These are phyloP conservation scores for Capsicum baccatum DNA, from an alignment of 257 asterid species.

Conservation along the genomic window DNA sequence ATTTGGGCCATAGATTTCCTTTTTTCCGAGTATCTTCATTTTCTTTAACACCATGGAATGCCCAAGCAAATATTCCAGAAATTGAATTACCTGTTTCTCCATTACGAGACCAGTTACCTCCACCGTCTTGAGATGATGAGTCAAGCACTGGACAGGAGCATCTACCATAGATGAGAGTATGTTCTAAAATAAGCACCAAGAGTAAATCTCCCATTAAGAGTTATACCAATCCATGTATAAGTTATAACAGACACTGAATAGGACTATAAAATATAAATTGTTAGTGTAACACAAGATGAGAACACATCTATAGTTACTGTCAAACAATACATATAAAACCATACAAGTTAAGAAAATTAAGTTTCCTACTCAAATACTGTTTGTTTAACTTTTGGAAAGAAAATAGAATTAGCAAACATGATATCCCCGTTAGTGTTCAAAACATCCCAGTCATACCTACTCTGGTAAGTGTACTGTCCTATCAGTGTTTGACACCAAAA, in stretches of 20 bases:
- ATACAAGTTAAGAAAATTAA: too few species aligned
- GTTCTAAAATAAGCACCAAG: too few species aligned
- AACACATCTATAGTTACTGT: too few species aligned
- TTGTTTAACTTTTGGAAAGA: too few species aligned
- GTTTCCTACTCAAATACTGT: too few species aligned
- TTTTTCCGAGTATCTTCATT: neutral
- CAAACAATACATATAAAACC: too few species aligned
- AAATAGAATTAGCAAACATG: neutral
- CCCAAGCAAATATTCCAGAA: constrained; percentile 23
- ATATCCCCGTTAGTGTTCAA: neutral
- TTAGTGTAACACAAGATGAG: too few species aligned
- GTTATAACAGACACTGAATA: too few species aligned
- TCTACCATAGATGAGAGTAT: constrained; percentile 19
- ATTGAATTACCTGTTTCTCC: constrained; percentile 8
- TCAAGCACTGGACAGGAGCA: constrained; percentile 15
- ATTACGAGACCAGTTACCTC: constrained; percentile 14
- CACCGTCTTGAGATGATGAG: constrained; percentile 20
- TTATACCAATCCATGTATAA: neutral
- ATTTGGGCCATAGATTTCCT: neutral
- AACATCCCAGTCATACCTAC: neutral
- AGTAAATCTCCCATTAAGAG: neutral
- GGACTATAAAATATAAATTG: too few species aligned
- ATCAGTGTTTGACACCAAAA: neutral
- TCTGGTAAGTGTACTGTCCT: neutral
- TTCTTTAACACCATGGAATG: neutral